Evolutionary conservation across 2,329 filamentous ascomycete genomes (phyloP).

Genomic region (Pseudogymnoascus sp.): DNA sequence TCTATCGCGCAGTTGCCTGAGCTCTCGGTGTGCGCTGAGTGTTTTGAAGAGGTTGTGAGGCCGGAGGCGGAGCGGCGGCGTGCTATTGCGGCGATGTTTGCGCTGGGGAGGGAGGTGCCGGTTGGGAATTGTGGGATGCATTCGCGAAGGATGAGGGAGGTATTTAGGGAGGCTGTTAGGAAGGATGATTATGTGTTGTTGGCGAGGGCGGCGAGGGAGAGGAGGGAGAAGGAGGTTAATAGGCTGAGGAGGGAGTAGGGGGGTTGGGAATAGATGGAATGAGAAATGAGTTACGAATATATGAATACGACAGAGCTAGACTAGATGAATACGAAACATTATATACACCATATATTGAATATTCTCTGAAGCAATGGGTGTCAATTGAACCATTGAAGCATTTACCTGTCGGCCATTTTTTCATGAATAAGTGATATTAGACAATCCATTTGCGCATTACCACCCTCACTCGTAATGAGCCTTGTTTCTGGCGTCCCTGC

Average conservation of each 20-base stretch:
- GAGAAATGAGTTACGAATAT: background rate
- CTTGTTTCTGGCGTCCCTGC: background rate
- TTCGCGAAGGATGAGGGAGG: slow-evolving; percentile 66
- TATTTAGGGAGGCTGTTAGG: slow-evolving; percentile 61
- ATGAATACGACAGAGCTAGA: background rate
- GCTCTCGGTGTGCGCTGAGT: slow-evolving; percentile 80
- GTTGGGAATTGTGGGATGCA: slow-evolving; percentile 70
- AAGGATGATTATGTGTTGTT: slow-evolving; percentile 62
- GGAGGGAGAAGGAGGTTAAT: slow-evolving; percentile 51
- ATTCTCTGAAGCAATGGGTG: background rate
- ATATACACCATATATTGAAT: background rate
- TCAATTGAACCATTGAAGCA: background rate
- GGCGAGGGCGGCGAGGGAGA: slow-evolving; percentile 47
- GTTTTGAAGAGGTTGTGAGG: slow-evolving; percentile 72
- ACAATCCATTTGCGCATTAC: background rate
- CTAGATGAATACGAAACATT: background rate
- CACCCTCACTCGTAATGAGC: background rate
- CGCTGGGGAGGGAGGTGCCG: slow-evolving; percentile 48
- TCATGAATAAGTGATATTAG: background rate
- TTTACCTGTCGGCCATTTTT: background rate
- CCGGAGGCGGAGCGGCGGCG: slow-evolving; percentile 51
- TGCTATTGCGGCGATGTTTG: slow-evolving; percentile 58
- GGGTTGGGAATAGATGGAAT: slow-evolving; percentile 44
- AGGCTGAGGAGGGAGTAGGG: slow-evolving; percentile 50
- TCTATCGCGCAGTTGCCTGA: slow-evolving; percentile 67